Evolutionary conservation across 2,329 filamentous ascomycete species (phyloP).

Genomic region (Monilinia fructicola): DNA sequence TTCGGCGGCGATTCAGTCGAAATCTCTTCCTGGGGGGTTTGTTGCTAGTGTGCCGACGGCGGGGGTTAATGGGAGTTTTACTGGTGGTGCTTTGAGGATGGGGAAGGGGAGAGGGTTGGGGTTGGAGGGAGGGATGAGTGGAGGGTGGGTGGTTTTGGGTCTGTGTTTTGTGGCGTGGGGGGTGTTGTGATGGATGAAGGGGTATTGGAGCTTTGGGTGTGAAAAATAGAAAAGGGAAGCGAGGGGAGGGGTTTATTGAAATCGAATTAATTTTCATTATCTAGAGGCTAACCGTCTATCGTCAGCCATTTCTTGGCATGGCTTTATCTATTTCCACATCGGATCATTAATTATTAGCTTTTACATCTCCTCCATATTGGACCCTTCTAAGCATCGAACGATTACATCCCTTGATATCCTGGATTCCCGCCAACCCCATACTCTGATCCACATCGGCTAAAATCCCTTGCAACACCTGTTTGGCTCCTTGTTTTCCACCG

Average conservation of each 20-base stretch:
- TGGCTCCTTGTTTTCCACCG: slow-evolving; percentile 53
- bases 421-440: slow-evolving; percentile 55
- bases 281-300: background rate
- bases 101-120: too few species aligned
- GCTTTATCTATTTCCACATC: background rate
- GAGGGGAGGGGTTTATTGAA: background rate
- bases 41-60: background rate
- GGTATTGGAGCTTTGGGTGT: background rate
- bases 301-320: too few species aligned
- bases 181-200: background rate
- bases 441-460: slow-evolving; percentile 55
- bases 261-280: background rate
- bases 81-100: background rate
- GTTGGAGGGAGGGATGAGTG: background rate
- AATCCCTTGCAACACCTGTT: slow-evolving; percentile 50
- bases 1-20: background rate
- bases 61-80: background rate
- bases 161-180: background rate
- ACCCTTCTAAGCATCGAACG: slow-evolving; percentile 32
- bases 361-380: slow-evolving; percentile 34
- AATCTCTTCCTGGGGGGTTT: background rate
- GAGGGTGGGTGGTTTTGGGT: background rate
- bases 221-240: background rate
- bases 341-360: slow-evolving; percentile 31
- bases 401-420: slow-evolving; percentile 34